Evolutionary conservation across 495 filamentous ascomycete genomes (phyloP), one percentile per base, ranked within the genome.

Genomic region (Cercophora sp.): DNA sequence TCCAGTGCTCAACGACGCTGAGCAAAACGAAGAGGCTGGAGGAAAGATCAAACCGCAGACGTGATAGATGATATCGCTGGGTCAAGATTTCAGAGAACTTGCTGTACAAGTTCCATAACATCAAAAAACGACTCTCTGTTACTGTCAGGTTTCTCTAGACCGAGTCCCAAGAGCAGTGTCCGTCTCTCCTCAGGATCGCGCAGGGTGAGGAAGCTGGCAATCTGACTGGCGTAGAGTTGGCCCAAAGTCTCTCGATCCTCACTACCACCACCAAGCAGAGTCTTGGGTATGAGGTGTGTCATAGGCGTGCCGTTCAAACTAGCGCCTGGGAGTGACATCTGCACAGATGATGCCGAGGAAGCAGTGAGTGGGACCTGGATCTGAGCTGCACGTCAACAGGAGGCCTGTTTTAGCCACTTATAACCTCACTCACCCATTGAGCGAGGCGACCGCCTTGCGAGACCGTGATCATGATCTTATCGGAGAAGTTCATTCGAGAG

Each of bases 391-490:
- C n/a, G n/a, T n/a, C n/a, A n/a, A n/a, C n/a, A n/a, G n/a, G n/a
- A n/a, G n/a, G n/a, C n/a, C n/a, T n/a, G n/a, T n/a, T n/a, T n/a
- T n/a, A n/a, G n/a, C n/a, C n/a, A 15, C 16, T 22, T 16, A 43
- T 43, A 42, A 27, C 26, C 23, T 3, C 54, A 73, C 73, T 55
- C 65, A 96, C 91, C 93, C 93, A 98, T 73, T 97, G 93, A 8
- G 88, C 86, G 29, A 96, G 72, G 56, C 88, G 79, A 34, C 92
- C 93, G 52, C 81, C 79, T 67, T 96, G 92, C 3, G 87, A 87
- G 52, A 98, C 79, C 0, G 90, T 96, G 36, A 98, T 70, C 62
- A 98, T 73, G 65, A 98, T 94, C 67, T 89, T 95, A 75, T 98
- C 93, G 9, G 85, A 82, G 72, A 97, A 96, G 58, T 72, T 80